These are phyloP conservation scores for Canna indica DNA, from an alignment of 176 grass and related monocot genomes.

Conservation along the genomic window DNA sequence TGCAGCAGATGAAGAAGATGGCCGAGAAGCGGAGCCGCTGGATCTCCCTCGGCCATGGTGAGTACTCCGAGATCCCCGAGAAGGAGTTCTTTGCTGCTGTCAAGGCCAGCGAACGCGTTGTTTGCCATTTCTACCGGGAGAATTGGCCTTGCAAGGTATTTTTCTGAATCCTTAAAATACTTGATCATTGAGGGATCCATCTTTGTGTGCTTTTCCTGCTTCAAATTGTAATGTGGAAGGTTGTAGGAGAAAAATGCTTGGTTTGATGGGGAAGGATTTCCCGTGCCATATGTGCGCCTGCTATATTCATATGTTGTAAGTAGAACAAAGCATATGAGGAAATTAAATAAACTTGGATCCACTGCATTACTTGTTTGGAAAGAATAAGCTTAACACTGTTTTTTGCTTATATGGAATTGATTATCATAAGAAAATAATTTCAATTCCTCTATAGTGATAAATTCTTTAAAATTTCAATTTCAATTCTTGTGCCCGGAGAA, in stretches of 20 bases:
- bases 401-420: no score
- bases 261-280: no score
- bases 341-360: not conserved
- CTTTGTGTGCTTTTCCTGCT: not conserved
- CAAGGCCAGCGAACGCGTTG: slow-evolving; percentile 79
- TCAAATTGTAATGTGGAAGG: not conserved
- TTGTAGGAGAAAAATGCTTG: not conserved
- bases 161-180: not conserved
- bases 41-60: slow-evolving; percentile 71
- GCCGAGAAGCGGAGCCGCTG: slow-evolving; percentile 73
- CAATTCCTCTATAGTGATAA: no score
- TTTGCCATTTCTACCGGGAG: slow-evolving; percentile 94
- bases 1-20: slow-evolving; percentile 85
- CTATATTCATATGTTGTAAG: no score
- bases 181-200: not conserved
- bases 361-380: no score
- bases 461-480: no score
- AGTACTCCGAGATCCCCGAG: slow-evolving; percentile 74
- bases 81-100: slow-evolving; percentile 87
- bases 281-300: no score
- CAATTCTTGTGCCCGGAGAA: no score
- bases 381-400: no score
- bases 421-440: no score
- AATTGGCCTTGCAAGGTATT: slow-evolving; percentile 97
- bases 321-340: no score